These are phyloP conservation scores for Centaurea solstitialis DNA, from an alignment of 129 eudicot genomes.

Conservation along the genomic window DNA sequence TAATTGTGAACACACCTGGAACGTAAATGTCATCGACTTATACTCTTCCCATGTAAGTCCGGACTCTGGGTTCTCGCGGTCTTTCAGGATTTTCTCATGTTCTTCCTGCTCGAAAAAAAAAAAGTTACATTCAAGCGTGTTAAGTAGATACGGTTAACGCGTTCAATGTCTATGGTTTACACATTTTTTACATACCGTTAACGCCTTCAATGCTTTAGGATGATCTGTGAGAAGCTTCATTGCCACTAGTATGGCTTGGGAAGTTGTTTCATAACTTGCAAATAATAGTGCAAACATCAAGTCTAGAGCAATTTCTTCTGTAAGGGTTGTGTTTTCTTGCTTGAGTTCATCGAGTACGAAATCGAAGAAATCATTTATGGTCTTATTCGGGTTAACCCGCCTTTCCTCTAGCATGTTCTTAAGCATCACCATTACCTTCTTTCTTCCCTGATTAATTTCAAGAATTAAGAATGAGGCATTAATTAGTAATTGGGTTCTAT, in stretches of 20 bases:
- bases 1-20: constrained; percentile 44
- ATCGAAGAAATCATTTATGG: constrained; percentile 66
- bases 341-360: constrained; percentile 69
- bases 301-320: constrained; percentile 74
- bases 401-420: constrained; percentile 74
- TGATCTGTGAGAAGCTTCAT: constrained; percentile 55
- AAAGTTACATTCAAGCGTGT: neutral
- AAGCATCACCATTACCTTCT: constrained; percentile 69
- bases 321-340: constrained; percentile 59
- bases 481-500: too few relatives aligned
- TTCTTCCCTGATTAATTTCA: constrained; percentile 63
- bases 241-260: constrained; percentile 65
- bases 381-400: constrained; percentile 49
- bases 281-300: constrained; percentile 83
- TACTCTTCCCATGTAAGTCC: constrained; percentile 73
- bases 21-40: constrained; percentile 83
- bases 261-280: constrained; percentile 83
- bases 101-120: constrained; percentile 43
- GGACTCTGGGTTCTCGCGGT: constrained; percentile 46
- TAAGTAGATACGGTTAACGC: constrained; percentile 32
- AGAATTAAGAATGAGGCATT: neutral
- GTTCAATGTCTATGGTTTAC: constrained; percentile 48
- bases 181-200: constrained; percentile 61
- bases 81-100: constrained; percentile 52
- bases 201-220: constrained; percentile 58